Conservation (phyloP, 176 grass and related monocot genomes). For the Raddia distichophylla region DNA sequence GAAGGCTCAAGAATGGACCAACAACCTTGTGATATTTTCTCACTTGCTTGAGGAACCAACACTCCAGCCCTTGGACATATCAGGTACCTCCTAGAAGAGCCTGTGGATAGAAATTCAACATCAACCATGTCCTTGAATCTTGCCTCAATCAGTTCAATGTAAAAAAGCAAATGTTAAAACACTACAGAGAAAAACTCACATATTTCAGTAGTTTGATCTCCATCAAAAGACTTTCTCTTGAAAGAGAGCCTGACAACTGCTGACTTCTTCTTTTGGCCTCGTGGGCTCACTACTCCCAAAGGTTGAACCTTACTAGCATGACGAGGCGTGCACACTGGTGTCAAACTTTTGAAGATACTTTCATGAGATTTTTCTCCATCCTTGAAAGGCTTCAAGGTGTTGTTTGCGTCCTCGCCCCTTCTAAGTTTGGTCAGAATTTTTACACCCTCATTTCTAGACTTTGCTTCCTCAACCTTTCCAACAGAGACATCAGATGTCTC, state of each 20-base stretch:
- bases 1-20: constrained; percentile 91
- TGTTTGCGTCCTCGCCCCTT: constrained; percentile 57
- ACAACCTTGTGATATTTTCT: constrained; percentile 68
- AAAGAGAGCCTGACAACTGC: constrained; percentile 86
- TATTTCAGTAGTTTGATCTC: constrained; percentile 90
- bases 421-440: constrained; percentile 58
- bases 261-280: constrained; percentile 75
- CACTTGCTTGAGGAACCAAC: constrained; percentile 58
- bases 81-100: constrained; percentile 79
- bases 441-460: constrained; percentile 43
- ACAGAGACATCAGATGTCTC: constrained; percentile 41
- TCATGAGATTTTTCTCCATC: constrained; percentile 66
- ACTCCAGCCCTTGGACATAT: constrained; percentile 78
- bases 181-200: constrained; percentile 48
- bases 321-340: constrained; percentile 79
- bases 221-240: constrained; percentile 91
- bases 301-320: constrained; percentile 77
- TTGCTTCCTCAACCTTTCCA: constrained; percentile 50
- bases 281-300: constrained; percentile 56
- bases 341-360: constrained; percentile 63
- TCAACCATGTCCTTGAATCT: constrained; percentile 9
- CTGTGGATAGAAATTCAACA: constrained; percentile 45
- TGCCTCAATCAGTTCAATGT: not conserved
- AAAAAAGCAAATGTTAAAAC: constrained; percentile 2
- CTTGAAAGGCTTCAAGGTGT: constrained; percentile 46